Evolutionary conservation across 2,329 filamentous ascomycete species (phyloP).

Genomic region (Aphanocladium album): DNA sequence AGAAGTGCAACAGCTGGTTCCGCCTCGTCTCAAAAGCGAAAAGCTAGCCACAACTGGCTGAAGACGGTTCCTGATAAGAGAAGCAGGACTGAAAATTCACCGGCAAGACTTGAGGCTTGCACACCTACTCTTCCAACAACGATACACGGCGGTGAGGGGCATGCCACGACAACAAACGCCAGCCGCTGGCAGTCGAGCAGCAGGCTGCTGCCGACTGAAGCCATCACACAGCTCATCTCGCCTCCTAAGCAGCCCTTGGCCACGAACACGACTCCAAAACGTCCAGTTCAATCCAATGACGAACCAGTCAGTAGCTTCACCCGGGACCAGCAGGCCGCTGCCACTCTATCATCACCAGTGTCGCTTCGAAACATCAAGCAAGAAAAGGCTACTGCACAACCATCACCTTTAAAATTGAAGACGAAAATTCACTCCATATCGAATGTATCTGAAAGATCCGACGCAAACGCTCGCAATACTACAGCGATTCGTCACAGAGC

Average conservation of each 20-base stretch:
- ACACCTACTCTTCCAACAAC: background rate
- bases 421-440: background rate
- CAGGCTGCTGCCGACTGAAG: background rate
- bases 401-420: constrained; percentile 1
- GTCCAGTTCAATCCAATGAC: background rate
- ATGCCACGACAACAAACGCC: background rate
- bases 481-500: background rate
- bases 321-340: constrained; percentile 16
- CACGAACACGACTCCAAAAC: background rate
- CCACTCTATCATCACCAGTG: constrained; percentile 23
- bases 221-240: constrained; percentile 4
- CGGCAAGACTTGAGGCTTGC: background rate
- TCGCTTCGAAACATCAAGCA: constrained; percentile 18
- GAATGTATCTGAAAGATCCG: background rate
- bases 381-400: background rate
- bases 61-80: constrained; percentile 27
- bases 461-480: background rate
- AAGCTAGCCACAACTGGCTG: constrained; percentile 26
- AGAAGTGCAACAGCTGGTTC: constrained; percentile 18
- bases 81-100: background rate
- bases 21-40: constrained; percentile 14
- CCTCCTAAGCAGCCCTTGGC: background rate
- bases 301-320: background rate
- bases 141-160: background rate
- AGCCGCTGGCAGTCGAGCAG: background rate